These are phyloP conservation scores for Phytophthora citrophthora DNA, from an alignment of 352 stramenopile species.

Conservation along the genomic window DNA sequence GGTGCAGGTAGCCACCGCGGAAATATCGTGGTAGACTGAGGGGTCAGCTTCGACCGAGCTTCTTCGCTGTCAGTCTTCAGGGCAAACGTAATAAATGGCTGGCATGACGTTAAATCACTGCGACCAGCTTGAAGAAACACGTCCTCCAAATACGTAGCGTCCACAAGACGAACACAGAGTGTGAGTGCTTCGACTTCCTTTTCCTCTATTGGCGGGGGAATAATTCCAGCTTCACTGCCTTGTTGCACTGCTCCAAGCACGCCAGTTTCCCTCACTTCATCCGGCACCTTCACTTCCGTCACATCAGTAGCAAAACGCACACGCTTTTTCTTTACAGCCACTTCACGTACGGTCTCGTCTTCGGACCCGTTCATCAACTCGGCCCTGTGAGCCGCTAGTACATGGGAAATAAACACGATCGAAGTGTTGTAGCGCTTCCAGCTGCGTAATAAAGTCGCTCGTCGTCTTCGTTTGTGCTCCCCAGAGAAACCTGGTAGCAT, in stretches of 20 bases:
- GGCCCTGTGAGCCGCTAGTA: constrained; percentile 39
- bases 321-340: constrained; percentile 57
- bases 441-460: constrained; percentile 72
- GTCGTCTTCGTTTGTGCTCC: constrained; percentile 69
- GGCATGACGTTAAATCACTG: constrained; percentile 49
- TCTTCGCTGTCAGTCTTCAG: constrained; percentile 41
- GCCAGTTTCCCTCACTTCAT: neutral
- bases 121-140: constrained; percentile 55
- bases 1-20: constrained; percentile 62
- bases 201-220: constrained; percentile 10
- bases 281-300: constrained; percentile 21
- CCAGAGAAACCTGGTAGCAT: constrained; percentile 76
- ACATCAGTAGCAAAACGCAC: constrained; percentile 63
- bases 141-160: constrained; percentile 58
- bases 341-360: constrained; percentile 22
- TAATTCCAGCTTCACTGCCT: neutral
- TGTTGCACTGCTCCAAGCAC: neutral
- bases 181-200: constrained; percentile 36
- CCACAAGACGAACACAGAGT: constrained; percentile 58
- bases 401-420: constrained; percentile 69
- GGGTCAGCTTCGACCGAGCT: constrained; percentile 44
- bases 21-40: constrained; percentile 60
- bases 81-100: constrained; percentile 57
- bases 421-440: constrained; percentile 84
- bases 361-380: constrained; percentile 19